phyloP scores from a whole-genome alignment of 1,284 basidiomycete species.

The Wallemia mellicola region DNA sequence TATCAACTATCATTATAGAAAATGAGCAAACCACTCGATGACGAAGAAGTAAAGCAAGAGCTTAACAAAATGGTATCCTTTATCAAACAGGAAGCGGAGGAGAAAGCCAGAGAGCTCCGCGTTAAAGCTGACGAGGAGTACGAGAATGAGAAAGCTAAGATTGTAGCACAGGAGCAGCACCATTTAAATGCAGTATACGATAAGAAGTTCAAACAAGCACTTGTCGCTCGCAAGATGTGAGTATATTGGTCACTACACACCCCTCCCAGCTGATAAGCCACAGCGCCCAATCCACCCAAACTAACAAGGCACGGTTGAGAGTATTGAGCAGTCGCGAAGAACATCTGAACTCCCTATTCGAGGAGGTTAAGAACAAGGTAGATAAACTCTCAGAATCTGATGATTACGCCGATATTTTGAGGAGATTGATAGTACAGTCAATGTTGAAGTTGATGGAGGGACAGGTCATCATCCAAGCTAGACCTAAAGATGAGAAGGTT shows the following conservation, averaged over 20 bases:
- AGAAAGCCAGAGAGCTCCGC: slow-evolving; percentile 84
- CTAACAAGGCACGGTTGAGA: slow-evolving; percentile 78
- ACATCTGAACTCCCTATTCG: slow-evolving; percentile 65
- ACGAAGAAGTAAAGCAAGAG: slow-evolving; percentile 82
- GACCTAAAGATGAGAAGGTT: slow-evolving; percentile 28
- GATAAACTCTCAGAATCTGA: slow-evolving; percentile 27
- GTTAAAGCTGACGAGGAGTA: slow-evolving; percentile 95
- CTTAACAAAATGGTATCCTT: slow-evolving; percentile 98
- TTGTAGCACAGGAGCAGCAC: slow-evolving; percentile 74
- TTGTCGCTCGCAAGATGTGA: slow-evolving; percentile 82
- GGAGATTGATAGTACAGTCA: slow-evolving; percentile 14
- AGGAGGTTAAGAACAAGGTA: slow-evolving; percentile 32
- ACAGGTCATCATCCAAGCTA: slow-evolving; percentile 28
- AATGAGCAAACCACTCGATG: slow-evolving; percentile 33
- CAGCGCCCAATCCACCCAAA: slow-evolving; percentile 80
- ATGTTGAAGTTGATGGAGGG: slow-evolving; percentile 36
- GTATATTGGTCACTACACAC: slow-evolving; percentile 10
- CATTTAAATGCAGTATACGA: slow-evolving; percentile 72
- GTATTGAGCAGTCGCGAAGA: slow-evolving; percentile 78
- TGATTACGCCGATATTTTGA: neutral
- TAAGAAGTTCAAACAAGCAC: slow-evolving; percentile 73
- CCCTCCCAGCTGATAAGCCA: neutral
- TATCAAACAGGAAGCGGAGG: slow-evolving; percentile 83
- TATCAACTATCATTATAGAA: no score
- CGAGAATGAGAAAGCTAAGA: slow-evolving; percentile 87